A percentile compares a stretch with the other conserved stretches of the same genome.
Conservation (phyloP, 345 rosid species). For the Raphanus raphanistrum region DNA sequence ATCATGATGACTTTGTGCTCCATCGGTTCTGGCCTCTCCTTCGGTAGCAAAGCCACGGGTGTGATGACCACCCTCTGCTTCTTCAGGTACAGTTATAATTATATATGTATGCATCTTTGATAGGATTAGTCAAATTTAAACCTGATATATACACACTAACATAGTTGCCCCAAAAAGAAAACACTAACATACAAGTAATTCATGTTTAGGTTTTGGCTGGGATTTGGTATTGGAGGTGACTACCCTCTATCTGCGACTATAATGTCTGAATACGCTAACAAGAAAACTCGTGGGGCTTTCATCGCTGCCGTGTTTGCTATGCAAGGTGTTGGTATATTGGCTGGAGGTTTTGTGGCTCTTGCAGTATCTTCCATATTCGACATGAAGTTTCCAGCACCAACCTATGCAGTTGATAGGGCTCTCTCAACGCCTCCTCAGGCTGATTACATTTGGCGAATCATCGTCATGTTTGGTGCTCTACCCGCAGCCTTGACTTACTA, state of each 20-base stretch:
- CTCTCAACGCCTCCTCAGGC: constrained; percentile 50
- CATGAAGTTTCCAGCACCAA: constrained; percentile 33
- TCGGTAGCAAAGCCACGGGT: constrained; percentile 1
- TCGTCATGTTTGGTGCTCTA: not conserved
- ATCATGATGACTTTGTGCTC: constrained; percentile 60
- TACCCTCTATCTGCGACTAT: constrained; percentile 52
- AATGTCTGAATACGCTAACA: constrained; percentile 78
- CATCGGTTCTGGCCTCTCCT: constrained; percentile 40
- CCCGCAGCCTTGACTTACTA: not conserved
- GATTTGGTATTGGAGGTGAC: constrained; percentile 62
- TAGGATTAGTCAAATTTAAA: not conserved
- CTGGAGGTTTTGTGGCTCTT: constrained; percentile 61
- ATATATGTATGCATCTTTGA: not conserved
- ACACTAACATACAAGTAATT: not conserved
- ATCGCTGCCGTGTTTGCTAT: constrained; percentile 77
- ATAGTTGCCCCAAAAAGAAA: no score
- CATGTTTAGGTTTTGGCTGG: constrained; percentile 55
- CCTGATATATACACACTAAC: not conserved
- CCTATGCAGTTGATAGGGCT: not conserved
- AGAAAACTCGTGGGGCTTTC: constrained; percentile 4
- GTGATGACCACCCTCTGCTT: constrained; percentile 63
- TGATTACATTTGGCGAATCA: constrained; percentile 57
- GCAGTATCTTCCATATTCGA: constrained; percentile 38
- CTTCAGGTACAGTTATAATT: constrained; percentile 29
- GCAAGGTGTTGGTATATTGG: constrained; percentile 80